Conservation (phyloP, 2,329 filamentous ascomycete genomes). For the Colletotrichum lupini region DNA sequence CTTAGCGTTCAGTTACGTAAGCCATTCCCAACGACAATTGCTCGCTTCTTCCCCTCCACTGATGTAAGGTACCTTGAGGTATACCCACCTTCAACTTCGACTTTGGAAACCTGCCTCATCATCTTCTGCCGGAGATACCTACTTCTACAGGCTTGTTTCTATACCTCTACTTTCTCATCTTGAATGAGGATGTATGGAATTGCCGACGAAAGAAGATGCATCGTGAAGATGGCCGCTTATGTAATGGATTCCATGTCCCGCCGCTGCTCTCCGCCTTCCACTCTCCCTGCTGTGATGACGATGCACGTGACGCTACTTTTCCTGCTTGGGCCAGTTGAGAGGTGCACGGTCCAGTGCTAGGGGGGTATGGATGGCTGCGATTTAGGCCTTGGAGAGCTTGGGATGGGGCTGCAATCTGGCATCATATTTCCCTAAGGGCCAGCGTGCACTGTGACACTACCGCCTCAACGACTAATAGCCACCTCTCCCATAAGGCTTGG, state of each 20-base stretch:
- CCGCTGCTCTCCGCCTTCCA: not conserved
- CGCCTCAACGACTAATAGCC: slow-evolving; percentile 26
- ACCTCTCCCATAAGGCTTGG: slow-evolving; percentile 31
- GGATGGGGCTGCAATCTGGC: slow-evolving; percentile 38
- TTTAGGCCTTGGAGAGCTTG: slow-evolving; percentile 28
- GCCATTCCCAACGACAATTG: not conserved
- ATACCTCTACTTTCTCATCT: not conserved
- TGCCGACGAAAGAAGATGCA: not conserved
- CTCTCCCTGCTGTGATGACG: not conserved
- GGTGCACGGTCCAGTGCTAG: slow-evolving; percentile 27
- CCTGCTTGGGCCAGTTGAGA: not conserved
- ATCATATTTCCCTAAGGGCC: slow-evolving; percentile 35
- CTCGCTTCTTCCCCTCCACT: not conserved
- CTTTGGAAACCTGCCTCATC: not conserved
- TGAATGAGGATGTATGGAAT: too few species aligned
- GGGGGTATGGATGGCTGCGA: slow-evolving; percentile 10
- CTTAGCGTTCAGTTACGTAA: not conserved
- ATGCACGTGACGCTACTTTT: slow-evolving; percentile 30
- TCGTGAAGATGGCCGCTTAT: not conserved
- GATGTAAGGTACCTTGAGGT: not conserved
- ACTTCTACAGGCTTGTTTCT: not conserved
- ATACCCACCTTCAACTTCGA: too few species aligned
- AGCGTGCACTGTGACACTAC: slow-evolving; percentile 24
- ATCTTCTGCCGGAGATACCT: not conserved
- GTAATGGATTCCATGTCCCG: not conserved